Evolutionary conservation across 225 moss, liverwort and hornwort species (phyloP).

Genomic region (Bryoerythrophyllum caledonicum): DNA sequence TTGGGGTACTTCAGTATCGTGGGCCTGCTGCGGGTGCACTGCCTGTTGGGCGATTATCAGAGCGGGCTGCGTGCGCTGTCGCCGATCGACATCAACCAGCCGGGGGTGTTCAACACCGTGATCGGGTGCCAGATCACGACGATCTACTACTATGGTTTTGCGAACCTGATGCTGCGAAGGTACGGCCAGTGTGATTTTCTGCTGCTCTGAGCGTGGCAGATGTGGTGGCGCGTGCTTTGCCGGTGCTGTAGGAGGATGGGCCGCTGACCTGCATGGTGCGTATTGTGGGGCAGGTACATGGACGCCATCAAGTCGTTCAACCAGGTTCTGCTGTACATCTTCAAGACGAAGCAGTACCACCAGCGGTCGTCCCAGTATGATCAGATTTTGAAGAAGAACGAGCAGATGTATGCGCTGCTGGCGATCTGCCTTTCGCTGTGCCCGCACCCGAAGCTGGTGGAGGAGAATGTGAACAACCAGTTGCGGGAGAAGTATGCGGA

Average conservation of each 20-base stretch:
- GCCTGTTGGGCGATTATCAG: slow-evolving; percentile 95
- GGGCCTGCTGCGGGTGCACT: slow-evolving; percentile 91
- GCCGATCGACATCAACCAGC: slow-evolving; percentile 85
- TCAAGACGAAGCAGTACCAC: slow-evolving; percentile 98
- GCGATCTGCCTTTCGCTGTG: slow-evolving; percentile 90
- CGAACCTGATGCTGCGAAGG: slow-evolving; percentile 97
- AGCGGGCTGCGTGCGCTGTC: slow-evolving; percentile 83
- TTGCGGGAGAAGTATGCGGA: slow-evolving; percentile 97
- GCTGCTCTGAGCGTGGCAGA: background rate
- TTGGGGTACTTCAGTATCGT: slow-evolving; percentile 98
- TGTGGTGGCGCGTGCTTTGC: background rate
- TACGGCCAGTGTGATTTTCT: slow-evolving; percentile 21
- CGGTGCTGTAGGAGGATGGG: background rate
- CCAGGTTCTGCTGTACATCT: slow-evolving; percentile 87
- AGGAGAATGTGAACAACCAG: slow-evolving; percentile 97
- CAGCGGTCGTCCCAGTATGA: slow-evolving; percentile 95
- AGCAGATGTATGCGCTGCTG: slow-evolving; percentile 98
- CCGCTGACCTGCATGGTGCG: background rate
- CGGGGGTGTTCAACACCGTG: slow-evolving; percentile 88
- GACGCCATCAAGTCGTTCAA: slow-evolving; percentile 96
- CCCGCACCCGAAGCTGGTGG: slow-evolving; percentile 89
- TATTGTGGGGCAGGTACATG: slow-evolving; percentile 59
- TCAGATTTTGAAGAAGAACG: slow-evolving; percentile 97
- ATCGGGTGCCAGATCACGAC: slow-evolving; percentile 98
- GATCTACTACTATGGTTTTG: slow-evolving; percentile 95